Evolutionary conservation across 1,284 basidiomycete species (phyloP).

Genomic region (Fomitopsis palustris): DNA sequence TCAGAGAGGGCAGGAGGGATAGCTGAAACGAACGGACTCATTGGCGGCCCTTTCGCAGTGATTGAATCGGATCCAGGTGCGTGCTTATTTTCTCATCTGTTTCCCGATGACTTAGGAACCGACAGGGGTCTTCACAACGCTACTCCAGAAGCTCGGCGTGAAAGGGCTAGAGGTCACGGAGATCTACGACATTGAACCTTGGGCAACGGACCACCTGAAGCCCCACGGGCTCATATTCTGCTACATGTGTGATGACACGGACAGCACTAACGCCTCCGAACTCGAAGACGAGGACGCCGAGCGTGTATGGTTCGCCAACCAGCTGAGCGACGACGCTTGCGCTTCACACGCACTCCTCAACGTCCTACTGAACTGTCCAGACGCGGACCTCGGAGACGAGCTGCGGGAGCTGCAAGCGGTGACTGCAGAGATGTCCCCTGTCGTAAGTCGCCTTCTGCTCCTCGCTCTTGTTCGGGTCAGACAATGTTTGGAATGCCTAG

Average conservation of each 20-base stretch:
- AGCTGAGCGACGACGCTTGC: slow-evolving; percentile 62
- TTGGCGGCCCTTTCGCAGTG: slow-evolving; percentile 56
- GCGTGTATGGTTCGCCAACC: slow-evolving; percentile 62
- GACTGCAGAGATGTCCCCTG: slow-evolving; percentile 51
- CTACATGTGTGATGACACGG: slow-evolving; percentile 48
- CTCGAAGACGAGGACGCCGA: slow-evolving; percentile 50
- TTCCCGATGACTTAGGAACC: background rate
- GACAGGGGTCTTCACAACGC: slow-evolving; percentile 55
- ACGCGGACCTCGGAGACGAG: slow-evolving; percentile 43
- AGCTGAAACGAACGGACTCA: slow-evolving; percentile 33
- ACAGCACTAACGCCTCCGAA: slow-evolving; percentile 35
- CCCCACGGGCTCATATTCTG: slow-evolving; percentile 56
- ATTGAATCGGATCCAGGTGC: slow-evolving; percentile 61
- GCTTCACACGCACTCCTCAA: slow-evolving; percentile 60
- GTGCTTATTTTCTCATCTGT: slow-evolving; percentile 1
- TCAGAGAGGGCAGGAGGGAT: background rate
- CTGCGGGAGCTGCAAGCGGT: slow-evolving; percentile 44
- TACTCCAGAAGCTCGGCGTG: slow-evolving; percentile 50
- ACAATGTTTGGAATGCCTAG: background rate
- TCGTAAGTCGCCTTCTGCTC: slow-evolving; percentile 35
- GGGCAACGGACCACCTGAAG: slow-evolving; percentile 53
- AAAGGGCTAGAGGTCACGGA: slow-evolving; percentile 50
- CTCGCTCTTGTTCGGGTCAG: background rate
- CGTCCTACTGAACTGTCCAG: slow-evolving; percentile 51
- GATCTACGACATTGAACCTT: slow-evolving; percentile 58